Conservation (phyloP, 2,329 filamentous ascomycete genomes). For the Gnomoniopsis smithogilvyi region DNA sequence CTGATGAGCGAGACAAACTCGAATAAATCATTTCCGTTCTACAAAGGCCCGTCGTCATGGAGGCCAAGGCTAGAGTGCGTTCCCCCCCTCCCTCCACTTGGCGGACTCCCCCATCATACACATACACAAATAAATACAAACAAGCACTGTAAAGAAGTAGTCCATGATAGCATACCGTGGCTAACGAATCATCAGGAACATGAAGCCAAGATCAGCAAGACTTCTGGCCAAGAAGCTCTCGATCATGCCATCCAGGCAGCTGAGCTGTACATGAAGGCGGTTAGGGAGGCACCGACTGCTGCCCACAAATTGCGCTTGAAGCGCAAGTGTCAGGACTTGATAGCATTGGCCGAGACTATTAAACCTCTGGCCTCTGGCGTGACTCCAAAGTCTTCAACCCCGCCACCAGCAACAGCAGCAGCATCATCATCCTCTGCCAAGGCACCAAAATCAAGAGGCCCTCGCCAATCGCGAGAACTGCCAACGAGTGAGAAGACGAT, state of each 20-base stretch:
- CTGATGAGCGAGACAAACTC: not conserved
- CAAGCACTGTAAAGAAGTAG: not conserved
- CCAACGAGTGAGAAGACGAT: conserved; percentile 73
- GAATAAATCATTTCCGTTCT: not conserved
- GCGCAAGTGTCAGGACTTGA: conserved; percentile 65
- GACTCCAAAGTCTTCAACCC: conserved; percentile 11
- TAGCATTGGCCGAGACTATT: conserved; percentile 71
- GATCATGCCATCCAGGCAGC: conserved; percentile 72
- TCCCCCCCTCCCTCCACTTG: not conserved
- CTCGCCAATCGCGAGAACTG: conserved; percentile 53
- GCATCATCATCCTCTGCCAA: conserved; percentile 9
- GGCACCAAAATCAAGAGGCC: conserved; percentile 24
- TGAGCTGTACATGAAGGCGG: conserved; percentile 78
- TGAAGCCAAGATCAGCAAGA: conserved; percentile 47
- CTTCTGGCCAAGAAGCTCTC: conserved; percentile 62
- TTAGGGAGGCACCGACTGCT: conserved; percentile 57
- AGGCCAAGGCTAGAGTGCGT: conserved; percentile 16
- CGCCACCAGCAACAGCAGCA: conserved; percentile 11
- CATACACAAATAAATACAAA: not conserved
- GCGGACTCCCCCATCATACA: not conserved
- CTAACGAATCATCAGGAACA: conserved; percentile 39
- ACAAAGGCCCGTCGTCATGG: conserved; percentile 9
- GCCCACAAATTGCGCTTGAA: conserved; percentile 65
- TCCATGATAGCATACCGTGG: not conserved
- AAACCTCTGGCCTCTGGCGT: conserved; percentile 45